Evolutionary conservation across 2,329 filamentous ascomycete species (phyloP), one percentile per base, ranked within the genome.

Genomic region (Ilyonectria robusta): DNA sequence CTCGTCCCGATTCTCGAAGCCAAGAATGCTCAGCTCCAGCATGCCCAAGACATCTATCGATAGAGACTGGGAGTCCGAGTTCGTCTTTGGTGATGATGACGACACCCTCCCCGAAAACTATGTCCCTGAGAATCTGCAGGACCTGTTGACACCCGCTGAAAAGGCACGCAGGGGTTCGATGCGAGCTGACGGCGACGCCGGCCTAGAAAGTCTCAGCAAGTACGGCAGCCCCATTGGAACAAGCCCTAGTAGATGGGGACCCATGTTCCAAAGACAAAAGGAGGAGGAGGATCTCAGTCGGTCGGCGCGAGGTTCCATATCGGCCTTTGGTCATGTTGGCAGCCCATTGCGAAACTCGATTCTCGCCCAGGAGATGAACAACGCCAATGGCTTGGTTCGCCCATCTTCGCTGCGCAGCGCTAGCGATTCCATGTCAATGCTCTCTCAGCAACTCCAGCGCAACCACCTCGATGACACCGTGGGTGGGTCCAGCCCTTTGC

Each of bases 21-120:
- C 94, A 84, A 85, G 91, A 80, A 74, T 89, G 85, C 80, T 93
- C 82, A 85, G 91, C 87, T 79, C 93, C 86, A 87, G 92, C 87
- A 76, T 90, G 84, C 89, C 89, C 69, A 90, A 84, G 83, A 89
- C 74, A 81, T 91, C 77, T 81, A 91, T 88, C 29, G 89, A 91
- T 70, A 85, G 85, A 62, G 89, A 91, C 73, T 91, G 89, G 89
- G 88, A 90, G 55, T 79, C 85, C 62, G 86, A 88, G 62, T 96
- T 97, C 75, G 88, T 92, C 33, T 95, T 96, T 73, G 76, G 84
- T 74, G 94, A 97, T 79, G 95, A 97, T 76, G 94, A 97, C 46
- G 81, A 82, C 62, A 81, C 80, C 44, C 72, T 78, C 6, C 81
- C 81, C 29, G 81, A 82, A 59, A 82, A 82, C 54, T 93, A 96